A percentile compares a stretch with the other conserved stretches of the same genome.
phyloP scores from a whole-genome alignment of 306 rosid genomes.

The Mucuna pruriens region DNA sequence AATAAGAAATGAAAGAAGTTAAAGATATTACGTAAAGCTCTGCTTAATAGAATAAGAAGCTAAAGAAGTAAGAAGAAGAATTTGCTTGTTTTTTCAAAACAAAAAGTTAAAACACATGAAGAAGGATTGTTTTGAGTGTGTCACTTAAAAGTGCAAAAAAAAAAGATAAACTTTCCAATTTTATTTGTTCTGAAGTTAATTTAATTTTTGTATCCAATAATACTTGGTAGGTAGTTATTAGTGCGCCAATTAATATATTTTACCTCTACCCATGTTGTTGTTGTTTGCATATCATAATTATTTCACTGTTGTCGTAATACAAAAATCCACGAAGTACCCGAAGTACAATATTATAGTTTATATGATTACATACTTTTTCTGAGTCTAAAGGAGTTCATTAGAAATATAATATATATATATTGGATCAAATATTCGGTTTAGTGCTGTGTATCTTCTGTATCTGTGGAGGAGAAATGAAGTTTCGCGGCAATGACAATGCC shows the following conservation, averaged over 20 bases:
- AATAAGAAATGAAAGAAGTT: no score
- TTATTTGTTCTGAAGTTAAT: no score
- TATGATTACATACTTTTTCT: not conserved
- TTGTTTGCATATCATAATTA: not conserved
- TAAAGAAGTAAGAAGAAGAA: no score
- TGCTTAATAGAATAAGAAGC: no score
- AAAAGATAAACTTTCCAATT: no score
- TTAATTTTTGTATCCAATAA: no score
- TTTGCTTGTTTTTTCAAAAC: no score
- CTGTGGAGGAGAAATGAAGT: slow-evolving; percentile 30
- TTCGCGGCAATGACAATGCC: slow-evolving; percentile 3
- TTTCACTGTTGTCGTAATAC: not conserved
- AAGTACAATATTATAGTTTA: not conserved
- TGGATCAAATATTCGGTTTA: not conserved
- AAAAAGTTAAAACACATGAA: no score
- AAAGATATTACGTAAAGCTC: no score
- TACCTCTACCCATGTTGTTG: not conserved
- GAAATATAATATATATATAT: not conserved
- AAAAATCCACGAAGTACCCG: not conserved
- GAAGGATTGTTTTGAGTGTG: no score
- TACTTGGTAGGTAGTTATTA: no score
- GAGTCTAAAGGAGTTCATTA: not conserved
- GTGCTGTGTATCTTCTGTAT: not conserved
- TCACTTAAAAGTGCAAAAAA: no score
- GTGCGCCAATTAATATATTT: not conserved